Conservation (phyloP, 306 rosid genomes). For the Cicer bijugum region DNA sequence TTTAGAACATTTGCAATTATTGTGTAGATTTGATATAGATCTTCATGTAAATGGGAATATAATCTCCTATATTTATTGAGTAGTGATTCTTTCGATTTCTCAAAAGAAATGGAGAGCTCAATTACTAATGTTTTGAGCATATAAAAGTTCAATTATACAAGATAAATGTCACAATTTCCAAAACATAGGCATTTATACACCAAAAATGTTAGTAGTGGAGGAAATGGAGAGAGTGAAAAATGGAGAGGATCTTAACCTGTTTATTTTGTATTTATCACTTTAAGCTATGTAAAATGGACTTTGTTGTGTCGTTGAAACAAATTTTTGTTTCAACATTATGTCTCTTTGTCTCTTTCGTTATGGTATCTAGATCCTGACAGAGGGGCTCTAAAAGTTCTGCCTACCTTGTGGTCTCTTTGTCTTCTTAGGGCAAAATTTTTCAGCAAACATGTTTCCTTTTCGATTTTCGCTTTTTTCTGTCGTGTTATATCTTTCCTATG, state of each 20-base stretch:
- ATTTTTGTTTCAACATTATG: neutral
- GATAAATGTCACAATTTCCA: too few relatives aligned
- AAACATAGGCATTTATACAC: too few relatives aligned
- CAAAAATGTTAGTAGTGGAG: too few relatives aligned
- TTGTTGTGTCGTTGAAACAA: neutral
- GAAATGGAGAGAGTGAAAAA: too few relatives aligned
- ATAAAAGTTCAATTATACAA: too few relatives aligned
- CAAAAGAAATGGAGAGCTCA: too few relatives aligned
- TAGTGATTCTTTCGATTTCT: too few relatives aligned
- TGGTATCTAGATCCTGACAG: neutral
- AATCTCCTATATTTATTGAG: neutral
- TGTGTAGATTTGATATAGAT: neutral
- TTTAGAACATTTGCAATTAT: neutral
- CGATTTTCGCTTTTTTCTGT: neutral
- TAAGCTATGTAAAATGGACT: neutral
- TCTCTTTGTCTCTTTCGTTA: neutral
- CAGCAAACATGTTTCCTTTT: neutral
- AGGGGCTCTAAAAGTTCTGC: neutral
- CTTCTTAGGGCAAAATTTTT: neutral
- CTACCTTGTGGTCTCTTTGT: neutral
- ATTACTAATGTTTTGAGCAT: too few relatives aligned
- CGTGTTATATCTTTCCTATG: neutral
- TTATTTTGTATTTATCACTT: conserved; percentile 12
- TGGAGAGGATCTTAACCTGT: neutral
- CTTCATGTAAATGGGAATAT: neutral